Conservation (phyloP, 106 monocot species). For the Apostasia ramifera region DNA sequence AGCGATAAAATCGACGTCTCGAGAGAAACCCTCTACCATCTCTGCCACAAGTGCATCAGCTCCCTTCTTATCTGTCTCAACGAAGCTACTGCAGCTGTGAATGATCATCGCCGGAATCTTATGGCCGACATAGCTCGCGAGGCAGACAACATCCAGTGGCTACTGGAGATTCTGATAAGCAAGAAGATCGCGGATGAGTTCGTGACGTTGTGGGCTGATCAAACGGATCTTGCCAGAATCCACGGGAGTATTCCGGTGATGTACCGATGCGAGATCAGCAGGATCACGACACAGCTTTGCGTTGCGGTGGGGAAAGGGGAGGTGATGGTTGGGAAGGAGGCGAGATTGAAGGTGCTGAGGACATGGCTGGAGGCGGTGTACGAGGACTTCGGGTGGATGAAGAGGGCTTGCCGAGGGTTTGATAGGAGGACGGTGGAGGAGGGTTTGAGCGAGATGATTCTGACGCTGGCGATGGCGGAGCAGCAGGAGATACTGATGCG, state of each 20-base stretch:
- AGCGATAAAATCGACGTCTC: conserved; percentile 16
- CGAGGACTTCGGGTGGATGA: conserved; percentile 41
- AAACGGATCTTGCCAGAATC: conserved; percentile 25
- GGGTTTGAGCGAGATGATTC: conserved; percentile 28
- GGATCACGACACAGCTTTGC: conserved; percentile 34
- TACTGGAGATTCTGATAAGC: conserved; percentile 29
- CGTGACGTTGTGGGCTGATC: conserved; percentile 40
- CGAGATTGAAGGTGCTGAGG: conserved; percentile 14
- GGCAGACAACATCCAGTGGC: conserved; percentile 28
- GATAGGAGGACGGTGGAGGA: conserved; percentile 36
- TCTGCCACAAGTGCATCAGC: conserved; percentile 29
- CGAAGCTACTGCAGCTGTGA: conserved; percentile 18
- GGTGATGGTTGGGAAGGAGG: conserved; percentile 24
- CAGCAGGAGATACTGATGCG: conserved; percentile 33
- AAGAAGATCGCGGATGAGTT: conserved; percentile 36
- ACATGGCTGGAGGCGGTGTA: conserved; percentile 41
- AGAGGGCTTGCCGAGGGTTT: conserved; percentile 18
- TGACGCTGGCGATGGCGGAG: conserved; percentile 35
- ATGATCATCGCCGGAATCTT: conserved; percentile 7
- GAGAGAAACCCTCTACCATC: conserved; percentile 26
- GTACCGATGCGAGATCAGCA: conserved; percentile 36
- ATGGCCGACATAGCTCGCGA: conserved; percentile 26
- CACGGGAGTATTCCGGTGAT: conserved; percentile 27
- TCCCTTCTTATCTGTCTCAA: conserved; percentile 18
- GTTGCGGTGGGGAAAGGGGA: conserved; percentile 31